Evolutionary conservation across 148 eudicot genomes (phyloP), one percentile per base, ranked within the genome.

Genomic region (Cornus controversa): DNA sequence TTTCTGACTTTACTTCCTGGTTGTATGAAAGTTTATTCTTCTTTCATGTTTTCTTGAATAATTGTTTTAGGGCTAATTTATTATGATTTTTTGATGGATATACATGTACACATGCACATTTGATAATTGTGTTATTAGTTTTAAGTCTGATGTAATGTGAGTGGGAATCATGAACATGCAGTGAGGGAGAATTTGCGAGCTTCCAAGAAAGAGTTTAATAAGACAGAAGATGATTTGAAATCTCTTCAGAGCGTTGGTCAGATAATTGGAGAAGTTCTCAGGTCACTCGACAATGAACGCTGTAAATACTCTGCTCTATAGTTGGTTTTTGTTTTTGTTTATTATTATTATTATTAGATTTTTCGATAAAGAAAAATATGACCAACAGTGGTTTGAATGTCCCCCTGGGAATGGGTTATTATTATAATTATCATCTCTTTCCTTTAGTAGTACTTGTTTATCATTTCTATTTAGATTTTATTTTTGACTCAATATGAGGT

Each of bases 191-290:
- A 83, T 47, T 72, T 91, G 77, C 86, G 93, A 78, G 74, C 80
- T 63, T 86, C 90, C 16, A 91, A 96, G 72, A 96, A 93, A 86
- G 99, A 96, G 69, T 96, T 81, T 77, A 87, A 90, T 71, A 96
- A 96, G 82, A 96, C 99, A 0, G 99, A 96, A 81, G 98, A 93
- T 84, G 98, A 96, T 87, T 81, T 96, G 77, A 96, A 96, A 90
- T 93, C 98, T 5, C 97, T 96, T 70, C 98, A 96, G 83, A 96
- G 99, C 81, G 99, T 96, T 80, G 99, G 99, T 11, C 98, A 96
- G 83, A 93, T 96, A 75, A 96, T 96, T 22, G 99, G 98, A 40
- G 99, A 96, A 87, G 99, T 96, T 67, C 89, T 93, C n/a, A 89
- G 98, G 92, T 95, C 99, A 54, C 92, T 96, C 79, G 98, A 96